Conservation (phyloP, 2,329 filamentous ascomycete species). For the Mariannaea sp. region DNA sequence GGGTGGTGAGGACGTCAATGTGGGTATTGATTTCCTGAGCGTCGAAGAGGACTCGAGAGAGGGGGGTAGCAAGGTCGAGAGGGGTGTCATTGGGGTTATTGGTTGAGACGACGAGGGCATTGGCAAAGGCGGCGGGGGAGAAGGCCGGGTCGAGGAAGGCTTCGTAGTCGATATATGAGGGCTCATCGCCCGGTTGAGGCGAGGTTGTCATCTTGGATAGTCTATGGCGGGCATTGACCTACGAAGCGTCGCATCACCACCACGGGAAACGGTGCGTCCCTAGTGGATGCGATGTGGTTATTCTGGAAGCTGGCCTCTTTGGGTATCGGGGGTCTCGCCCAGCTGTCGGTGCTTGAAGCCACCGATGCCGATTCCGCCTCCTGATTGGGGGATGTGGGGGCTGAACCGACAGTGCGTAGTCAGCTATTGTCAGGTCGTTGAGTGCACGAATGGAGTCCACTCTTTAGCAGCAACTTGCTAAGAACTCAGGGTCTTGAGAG, state of each 20-base stretch:
- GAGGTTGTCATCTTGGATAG: constrained; percentile 15
- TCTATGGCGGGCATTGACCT: background rate
- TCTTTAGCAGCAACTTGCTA: no score
- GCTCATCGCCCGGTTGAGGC: constrained; percentile 51
- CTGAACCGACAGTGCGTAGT: no score
- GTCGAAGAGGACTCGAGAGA: constrained; percentile 94
- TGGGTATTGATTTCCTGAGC: constrained; percentile 96
- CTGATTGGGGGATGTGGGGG: background rate
- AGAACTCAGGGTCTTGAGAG: no score
- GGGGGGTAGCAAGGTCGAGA: constrained; percentile 89
- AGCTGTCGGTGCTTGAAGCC: no score
- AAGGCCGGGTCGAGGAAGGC: constrained; percentile 85
- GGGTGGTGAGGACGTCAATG: constrained; percentile 87
- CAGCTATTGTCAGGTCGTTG: no score
- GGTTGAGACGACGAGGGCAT: constrained; percentile 83
- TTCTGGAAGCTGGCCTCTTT: constrained; percentile 40
- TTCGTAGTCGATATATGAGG: constrained; percentile 95
- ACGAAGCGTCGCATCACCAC: constrained; percentile 9
- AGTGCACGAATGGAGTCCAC: no score
- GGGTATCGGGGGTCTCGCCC: constrained; percentile 28
- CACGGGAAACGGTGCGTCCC: constrained; percentile 1
- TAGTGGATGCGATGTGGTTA: constrained; percentile 12
- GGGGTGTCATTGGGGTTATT: constrained; percentile 91
- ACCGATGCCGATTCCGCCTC: constrained; percentile 10
- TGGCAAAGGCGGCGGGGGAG: constrained; percentile 81